Conservation (phyloP, 2,329 filamentous ascomycete species). For the Grosmannia clavigera region DNA sequence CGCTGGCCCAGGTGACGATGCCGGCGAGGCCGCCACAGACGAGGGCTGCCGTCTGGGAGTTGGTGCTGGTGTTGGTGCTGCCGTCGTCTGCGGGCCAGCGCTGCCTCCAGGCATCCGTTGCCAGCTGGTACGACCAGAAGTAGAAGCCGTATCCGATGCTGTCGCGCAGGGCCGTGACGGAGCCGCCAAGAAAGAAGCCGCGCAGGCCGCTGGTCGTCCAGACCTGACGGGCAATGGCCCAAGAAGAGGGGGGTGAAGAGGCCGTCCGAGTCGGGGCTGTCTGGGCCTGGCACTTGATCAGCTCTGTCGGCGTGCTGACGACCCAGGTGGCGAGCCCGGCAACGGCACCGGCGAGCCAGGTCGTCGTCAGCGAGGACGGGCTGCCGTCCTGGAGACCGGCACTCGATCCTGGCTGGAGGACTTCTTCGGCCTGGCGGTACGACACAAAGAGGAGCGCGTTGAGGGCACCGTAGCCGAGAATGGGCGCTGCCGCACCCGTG, state of each 20-base stretch:
- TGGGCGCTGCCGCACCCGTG: conserved; percentile 67
- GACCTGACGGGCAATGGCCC: conserved; percentile 50
- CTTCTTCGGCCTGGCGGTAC: conserved; percentile 70
- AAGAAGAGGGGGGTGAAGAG: conserved; percentile 16
- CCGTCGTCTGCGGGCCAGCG: not conserved
- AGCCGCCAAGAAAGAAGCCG: conserved; percentile 72
- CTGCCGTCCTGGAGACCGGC: not conserved
- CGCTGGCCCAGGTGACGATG: conserved; percentile 74
- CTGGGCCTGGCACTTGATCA: conserved; percentile 83
- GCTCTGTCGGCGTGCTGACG: conserved; percentile 77
- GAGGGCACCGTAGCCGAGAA: conserved; percentile 79
- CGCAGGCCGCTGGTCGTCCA: conserved; percentile 42
- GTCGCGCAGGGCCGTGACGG: conserved; percentile 71
- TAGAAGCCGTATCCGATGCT: conserved; percentile 95
- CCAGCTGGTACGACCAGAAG: conserved; percentile 84
- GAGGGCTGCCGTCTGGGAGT: conserved; percentile 41
- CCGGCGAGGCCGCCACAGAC: conserved; percentile 81
- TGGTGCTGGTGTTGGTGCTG: conserved; percentile 13
- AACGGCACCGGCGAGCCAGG: conserved; percentile 67
- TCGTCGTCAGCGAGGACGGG: conserved; percentile 35
- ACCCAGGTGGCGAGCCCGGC: conserved; percentile 79
- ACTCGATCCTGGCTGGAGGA: conserved; percentile 32
- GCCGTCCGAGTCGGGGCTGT: conserved; percentile 25
- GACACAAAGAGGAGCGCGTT: conserved; percentile 84
- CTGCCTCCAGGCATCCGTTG: conserved; percentile 34